Evolutionary conservation across 1,139 yeast genomes (phyloP).

Genomic region (Debaryomyces singareniensis): DNA sequence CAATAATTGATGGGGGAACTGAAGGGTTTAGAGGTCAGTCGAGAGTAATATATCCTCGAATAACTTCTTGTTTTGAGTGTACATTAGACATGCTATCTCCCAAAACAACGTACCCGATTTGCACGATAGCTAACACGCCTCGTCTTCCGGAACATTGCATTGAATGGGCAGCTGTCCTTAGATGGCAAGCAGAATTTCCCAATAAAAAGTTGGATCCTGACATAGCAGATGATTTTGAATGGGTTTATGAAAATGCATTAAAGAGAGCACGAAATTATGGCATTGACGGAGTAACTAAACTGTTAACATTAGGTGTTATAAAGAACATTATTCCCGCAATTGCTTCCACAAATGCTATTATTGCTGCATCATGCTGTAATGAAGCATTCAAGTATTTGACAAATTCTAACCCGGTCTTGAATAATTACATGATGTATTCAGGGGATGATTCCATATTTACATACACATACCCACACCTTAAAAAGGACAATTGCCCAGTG

Average conservation of each 20-base stretch:
- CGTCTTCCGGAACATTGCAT: conserved; percentile 91
- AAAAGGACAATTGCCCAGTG: conserved; percentile 61
- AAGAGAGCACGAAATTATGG: conserved; percentile 57
- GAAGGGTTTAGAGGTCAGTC: conserved; percentile 94
- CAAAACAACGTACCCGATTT: conserved; percentile 74
- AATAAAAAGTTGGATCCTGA: conserved; percentile 59
- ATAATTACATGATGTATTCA: conserved; percentile 82
- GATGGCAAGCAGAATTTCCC: conserved; percentile 58
- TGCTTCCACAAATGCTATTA: conserved; percentile 88
- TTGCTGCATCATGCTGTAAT: conserved; percentile 87
- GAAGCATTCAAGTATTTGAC: conserved; percentile 80
- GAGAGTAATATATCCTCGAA: conserved; percentile 77
- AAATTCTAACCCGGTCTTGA: conserved; percentile 57
- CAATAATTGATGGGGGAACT: conserved; percentile 91
- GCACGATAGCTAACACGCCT: conserved; percentile 94
- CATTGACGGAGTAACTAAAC: conserved; percentile 68
- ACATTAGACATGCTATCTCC: conserved; percentile 72
- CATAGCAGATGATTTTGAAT: conserved; percentile 56
- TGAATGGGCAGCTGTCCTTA: conserved; percentile 80
- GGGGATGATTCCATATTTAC: conserved; percentile 76
- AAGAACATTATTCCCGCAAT: conserved; percentile 92
- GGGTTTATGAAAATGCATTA: conserved; percentile 54
- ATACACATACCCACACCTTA: conserved; percentile 60
- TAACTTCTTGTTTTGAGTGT: conserved; percentile 91
- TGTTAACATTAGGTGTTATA: conserved; percentile 78